Evolutionary conservation across 306 rosid genomes (phyloP), one percentile per base, ranked within the genome.

Genomic region (Pyrus communis): DNA sequence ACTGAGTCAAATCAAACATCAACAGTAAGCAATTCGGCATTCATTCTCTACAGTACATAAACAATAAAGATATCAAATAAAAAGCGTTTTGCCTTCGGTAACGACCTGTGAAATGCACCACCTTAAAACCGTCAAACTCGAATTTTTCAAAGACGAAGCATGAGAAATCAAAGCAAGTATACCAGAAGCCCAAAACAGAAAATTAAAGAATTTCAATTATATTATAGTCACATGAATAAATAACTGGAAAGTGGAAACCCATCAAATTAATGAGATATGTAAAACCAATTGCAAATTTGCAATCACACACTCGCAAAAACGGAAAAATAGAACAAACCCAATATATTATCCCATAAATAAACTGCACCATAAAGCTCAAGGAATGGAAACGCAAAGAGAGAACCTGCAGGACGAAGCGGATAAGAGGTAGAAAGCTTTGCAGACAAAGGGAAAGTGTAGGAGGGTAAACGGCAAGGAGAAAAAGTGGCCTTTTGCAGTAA

Each of bases 341-440:
- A 51, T 17, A 54, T 31, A 57, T 12, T 55, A 7, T 28, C 14
- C 9, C 43, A 21, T 8, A 51, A 49, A 23, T 9, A 51, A 23
- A 43, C 42, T 58, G 19, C 28, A 57, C 4, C 42, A 49, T 8
- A 64, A 52, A 63, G 30, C 58, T 64, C 40, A 49, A 49, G 23
- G 11, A 69, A 11, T 71, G 57, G 14, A 81, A 66, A 75, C 43
- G 55, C 23, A 19, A 7, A n/a, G 18, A 63, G 38, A 33, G 11
- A 70, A 86, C 93, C 86, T 33, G 84, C 67, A 21, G 70, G 66
- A 75, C 71, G 59, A 70, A 76, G 57, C 21, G 83, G 87, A 74
- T 74, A 82, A 64, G 74, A 42, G 67, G 40, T 45, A 4, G 84
- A 72, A 79, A 81, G 77, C 51, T 63, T 74, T 67, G 81, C 2